phyloP scores from a whole-genome alignment of 2,329 filamentous ascomycete genomes.

The Colletotrichum sp. region DNA sequence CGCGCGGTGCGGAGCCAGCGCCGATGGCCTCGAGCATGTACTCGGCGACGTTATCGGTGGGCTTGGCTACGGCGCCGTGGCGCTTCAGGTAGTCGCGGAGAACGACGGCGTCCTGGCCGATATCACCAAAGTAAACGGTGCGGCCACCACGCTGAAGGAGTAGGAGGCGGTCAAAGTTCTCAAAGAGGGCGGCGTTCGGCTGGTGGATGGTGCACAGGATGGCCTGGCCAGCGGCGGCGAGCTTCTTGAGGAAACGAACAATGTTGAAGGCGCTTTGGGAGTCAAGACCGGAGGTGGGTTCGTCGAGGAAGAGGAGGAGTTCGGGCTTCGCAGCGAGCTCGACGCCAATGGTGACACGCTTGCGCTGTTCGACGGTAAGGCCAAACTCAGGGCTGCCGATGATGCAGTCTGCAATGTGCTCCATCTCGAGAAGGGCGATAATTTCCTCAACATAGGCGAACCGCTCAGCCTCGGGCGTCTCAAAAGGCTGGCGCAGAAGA shows the following conservation, averaged over 20 bases:
- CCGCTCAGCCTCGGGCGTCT: slow-evolving; percentile 59
- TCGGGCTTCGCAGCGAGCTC: slow-evolving; percentile 86
- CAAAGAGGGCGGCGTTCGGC: slow-evolving; percentile 84
- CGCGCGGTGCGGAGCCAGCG: slow-evolving; percentile 73
- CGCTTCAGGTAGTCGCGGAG: slow-evolving; percentile 69
- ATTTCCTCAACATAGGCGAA: slow-evolving; percentile 67
- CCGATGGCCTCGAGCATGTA: slow-evolving; percentile 89
- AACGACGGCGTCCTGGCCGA: slow-evolving; percentile 75
- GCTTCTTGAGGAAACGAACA: slow-evolving; percentile 77
- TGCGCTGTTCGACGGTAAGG: slow-evolving; percentile 68
- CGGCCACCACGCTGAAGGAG: slow-evolving; percentile 79
- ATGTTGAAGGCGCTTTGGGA: slow-evolving; percentile 78
- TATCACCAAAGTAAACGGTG: slow-evolving; percentile 86
- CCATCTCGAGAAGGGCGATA: slow-evolving; percentile 64
- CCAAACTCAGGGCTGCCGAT: slow-evolving; percentile 71
- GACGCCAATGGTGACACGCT: slow-evolving; percentile 89
- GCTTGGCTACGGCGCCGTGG: slow-evolving; percentile 64
- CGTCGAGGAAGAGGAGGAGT: slow-evolving; percentile 78
- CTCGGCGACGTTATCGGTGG: slow-evolving; percentile 68
- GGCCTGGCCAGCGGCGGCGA: slow-evolving; percentile 81
- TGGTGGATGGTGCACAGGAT: slow-evolving; percentile 93
- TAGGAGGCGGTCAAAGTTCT: slow-evolving; percentile 85
- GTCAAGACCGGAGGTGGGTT: slow-evolving; percentile 79
- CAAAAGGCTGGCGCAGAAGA: slow-evolving; percentile 61
- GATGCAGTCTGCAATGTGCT: slow-evolving; percentile 62